These are phyloP conservation scores for Backusella morwellensis DNA, from an alignment of 192 early-diverging fungal genomes.

Conservation along the genomic window DNA sequence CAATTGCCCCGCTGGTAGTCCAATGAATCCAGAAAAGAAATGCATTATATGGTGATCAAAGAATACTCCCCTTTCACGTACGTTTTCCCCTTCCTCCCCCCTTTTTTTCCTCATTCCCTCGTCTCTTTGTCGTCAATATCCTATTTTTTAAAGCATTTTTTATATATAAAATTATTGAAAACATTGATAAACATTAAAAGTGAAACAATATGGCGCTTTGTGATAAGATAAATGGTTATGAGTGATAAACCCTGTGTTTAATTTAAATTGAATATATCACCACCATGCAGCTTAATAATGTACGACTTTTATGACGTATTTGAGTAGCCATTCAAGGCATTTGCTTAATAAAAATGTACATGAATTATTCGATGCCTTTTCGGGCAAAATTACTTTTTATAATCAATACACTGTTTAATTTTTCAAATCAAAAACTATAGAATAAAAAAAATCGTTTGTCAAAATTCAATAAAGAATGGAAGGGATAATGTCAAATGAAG, in stretches of 20 bases:
- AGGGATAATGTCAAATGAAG: not conserved
- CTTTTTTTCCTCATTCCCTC: not conserved
- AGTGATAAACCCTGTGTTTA: too few relatives aligned
- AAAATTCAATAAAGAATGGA: not conserved
- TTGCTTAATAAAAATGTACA: not conserved
- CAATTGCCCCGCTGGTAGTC: constrained; percentile 51
- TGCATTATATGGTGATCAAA: constrained; percentile 38
- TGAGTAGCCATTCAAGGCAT: not conserved
- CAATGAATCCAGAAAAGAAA: constrained; percentile 66
- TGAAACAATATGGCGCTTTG: too few relatives aligned
- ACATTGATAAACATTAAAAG: too few relatives aligned
- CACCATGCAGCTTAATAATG: too few relatives aligned
- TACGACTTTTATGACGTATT: too few relatives aligned
- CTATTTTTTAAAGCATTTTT: too few relatives aligned
- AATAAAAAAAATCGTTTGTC: not conserved
- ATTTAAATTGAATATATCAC: too few relatives aligned
- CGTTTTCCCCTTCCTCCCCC: not conserved
- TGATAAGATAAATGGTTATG: too few relatives aligned
- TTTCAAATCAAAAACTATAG: not conserved
- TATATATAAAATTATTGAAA: too few relatives aligned
- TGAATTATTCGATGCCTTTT: not conserved
- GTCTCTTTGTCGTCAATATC: not conserved
- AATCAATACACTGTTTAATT: not conserved
- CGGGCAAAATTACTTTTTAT: not conserved
- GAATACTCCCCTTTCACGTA: not conserved